phyloP scores from a whole-genome alignment of 495 filamentous ascomycete genomes.

The Ramalina peruviana region DNA sequence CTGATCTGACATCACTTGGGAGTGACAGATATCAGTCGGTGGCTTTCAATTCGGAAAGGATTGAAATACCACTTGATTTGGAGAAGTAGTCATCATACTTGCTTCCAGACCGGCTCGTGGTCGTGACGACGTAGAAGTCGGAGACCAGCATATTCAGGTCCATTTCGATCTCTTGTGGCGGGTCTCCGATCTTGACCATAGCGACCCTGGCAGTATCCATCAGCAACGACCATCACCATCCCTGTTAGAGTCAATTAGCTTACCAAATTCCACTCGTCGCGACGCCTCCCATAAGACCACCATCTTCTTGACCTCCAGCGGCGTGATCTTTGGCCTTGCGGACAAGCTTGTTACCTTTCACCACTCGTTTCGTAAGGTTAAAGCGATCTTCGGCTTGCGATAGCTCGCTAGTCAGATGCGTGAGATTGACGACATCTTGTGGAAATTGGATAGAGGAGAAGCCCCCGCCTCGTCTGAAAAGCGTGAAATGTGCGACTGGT shows the following conservation, averaged over 20 bases:
- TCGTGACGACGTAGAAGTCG: conserved; percentile 20
- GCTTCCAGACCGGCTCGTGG: conserved; percentile 20
- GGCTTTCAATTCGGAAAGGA: background rate
- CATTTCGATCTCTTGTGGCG: conserved; percentile 19
- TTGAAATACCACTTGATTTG: conserved; percentile 9
- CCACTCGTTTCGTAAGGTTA: conserved; percentile 19
- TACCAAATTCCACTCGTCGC: conserved; percentile 18
- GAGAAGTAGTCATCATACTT: conserved; percentile 20
- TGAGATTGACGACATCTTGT: conserved; percentile 12
- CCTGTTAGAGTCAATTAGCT: background rate
- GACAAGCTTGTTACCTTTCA: conserved; percentile 22
- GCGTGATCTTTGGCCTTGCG: conserved; percentile 16
- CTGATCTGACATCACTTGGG: conserved; percentile 11
- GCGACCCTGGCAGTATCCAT: conserved; percentile 14
- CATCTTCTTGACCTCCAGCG: conserved; percentile 10
- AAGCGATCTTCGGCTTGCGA: conserved; percentile 16
- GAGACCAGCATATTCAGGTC: conserved; percentile 24
- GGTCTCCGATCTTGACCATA: conserved; percentile 16
- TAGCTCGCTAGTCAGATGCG: conserved; percentile 12
- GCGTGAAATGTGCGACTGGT: conserved; percentile 18
- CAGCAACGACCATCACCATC: background rate
- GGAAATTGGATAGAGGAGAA: conserved; percentile 12
- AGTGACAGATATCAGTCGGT: background rate
- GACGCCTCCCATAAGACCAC: conserved; percentile 15
- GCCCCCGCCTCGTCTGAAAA: conserved; percentile 16